These are phyloP conservation scores for Ascochyta viciae-villosae DNA, from an alignment of 2,329 filamentous ascomycete genomes.

Conservation along the genomic window DNA sequence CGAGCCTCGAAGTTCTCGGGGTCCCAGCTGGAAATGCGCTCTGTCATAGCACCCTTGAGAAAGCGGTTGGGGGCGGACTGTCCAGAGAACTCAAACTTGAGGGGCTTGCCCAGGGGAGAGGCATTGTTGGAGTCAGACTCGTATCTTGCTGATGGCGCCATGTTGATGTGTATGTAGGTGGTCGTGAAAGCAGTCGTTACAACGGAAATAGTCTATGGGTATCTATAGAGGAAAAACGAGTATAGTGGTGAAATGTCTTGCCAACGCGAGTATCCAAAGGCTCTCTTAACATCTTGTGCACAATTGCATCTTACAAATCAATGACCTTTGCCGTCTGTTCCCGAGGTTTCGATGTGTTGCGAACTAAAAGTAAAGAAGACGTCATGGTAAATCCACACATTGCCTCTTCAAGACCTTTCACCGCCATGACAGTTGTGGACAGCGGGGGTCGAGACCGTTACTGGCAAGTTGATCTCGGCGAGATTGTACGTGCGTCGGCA, in stretches of 20 bases:
- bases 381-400: slow-evolving; percentile 12
- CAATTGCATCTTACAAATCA: slow-evolving; percentile 19
- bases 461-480: slow-evolving; percentile 10
- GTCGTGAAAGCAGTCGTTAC: not conserved
- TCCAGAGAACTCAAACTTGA: slow-evolving; percentile 57
- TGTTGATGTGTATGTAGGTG: slow-evolving; percentile 23
- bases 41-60: slow-evolving; percentile 72
- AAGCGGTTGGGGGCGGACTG: slow-evolving; percentile 69
- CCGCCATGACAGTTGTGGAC: not conserved
- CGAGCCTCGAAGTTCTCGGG: slow-evolving; percentile 60
- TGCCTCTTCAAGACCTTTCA: slow-evolving; percentile 7
- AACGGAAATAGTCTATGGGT: slow-evolving; percentile 1
- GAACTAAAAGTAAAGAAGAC: slow-evolving; percentile 4
- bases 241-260: not conserved
- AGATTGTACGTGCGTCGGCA: slow-evolving; percentile 5
- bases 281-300: not conserved
- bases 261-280: not conserved
- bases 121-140: slow-evolving; percentile 51
- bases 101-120: slow-evolving; percentile 52
- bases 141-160: slow-evolving; percentile 49
- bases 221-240: not conserved
- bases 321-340: slow-evolving; percentile 8
- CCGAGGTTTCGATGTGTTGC: slow-evolving; percentile 16
- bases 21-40: slow-evolving; percentile 68
- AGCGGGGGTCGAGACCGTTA: slow-evolving; percentile 1